Evolutionary conservation across 768 basidiomycete genomes (phyloP), one percentile per base, ranked within the genome.

Genomic region (Strobilomyces confusus): DNA sequence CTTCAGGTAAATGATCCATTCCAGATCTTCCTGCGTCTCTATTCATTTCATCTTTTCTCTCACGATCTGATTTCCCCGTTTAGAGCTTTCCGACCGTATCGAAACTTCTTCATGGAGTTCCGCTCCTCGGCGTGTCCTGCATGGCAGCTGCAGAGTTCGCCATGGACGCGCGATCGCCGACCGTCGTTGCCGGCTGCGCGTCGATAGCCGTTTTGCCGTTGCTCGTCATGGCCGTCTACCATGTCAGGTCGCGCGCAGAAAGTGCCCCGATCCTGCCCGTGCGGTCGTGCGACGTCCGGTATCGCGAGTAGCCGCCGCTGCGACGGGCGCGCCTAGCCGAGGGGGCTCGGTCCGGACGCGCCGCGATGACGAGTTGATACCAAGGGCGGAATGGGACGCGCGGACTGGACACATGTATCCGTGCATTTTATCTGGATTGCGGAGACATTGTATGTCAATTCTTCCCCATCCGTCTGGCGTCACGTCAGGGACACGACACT

Each of bases 151-250:
- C 58, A 7, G 47, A 55, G 34, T 51, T 67, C 2, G 37, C 48
- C 26, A 29, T 32, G 6, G 30, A 13, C 13, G 11, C 57, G 22
- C 41, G 52, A 29, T 64, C 67, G 1, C 56, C 57, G 1, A 23
- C 5, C 2, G 23, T 61, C 13, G 55, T 55, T 19, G 15, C 33
- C 4, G 20, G 38, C 25, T 36, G 43, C 4, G 36, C 65, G 13
- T n/a, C 62, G 2, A 14, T 44, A 9, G 55, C 62, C 20, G 9
- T 32, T 25, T 44, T 60, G 25, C 58, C 56, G 9, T 47, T 62
- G 8, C 5, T 58, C 22, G 11, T 41, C 15, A 19, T 19, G 7
- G 17, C 9, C 15, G n/a, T 38, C n/a, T 19, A n/a, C 17, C 17
- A 19, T 38, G 17, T 19, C 13, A 2, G 13, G 17, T 2, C 37